These are phyloP conservation scores for Penicillium chermesinum DNA, from an alignment of 495 filamentous ascomycete species.

Conservation along the genomic window DNA sequence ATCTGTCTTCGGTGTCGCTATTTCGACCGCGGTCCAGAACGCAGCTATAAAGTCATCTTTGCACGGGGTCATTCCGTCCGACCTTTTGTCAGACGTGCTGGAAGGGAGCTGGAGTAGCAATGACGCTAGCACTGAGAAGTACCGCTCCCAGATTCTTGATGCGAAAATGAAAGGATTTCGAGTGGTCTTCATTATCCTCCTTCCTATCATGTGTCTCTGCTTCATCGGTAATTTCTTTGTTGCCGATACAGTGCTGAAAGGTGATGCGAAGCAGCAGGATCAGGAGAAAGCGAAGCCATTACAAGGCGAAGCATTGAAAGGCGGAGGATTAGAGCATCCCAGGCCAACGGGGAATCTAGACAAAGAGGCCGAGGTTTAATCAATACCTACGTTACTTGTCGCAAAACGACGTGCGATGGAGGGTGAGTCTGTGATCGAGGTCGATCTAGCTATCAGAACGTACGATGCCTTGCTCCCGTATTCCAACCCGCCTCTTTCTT, in stretches of 20 bases:
- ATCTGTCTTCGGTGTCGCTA: constrained; percentile 49
- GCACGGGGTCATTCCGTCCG: constrained; percentile 6
- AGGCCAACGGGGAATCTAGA: no score
- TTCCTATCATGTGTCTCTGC: constrained; percentile 46
- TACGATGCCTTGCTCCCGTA: no score
- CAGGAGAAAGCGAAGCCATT: no score
- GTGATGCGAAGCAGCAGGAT: background rate
- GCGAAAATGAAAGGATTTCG: constrained; percentile 46
- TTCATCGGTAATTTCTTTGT: constrained; percentile 46
- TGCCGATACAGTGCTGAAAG: constrained; percentile 25
- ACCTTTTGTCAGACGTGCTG: background rate
- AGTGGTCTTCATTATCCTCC: constrained; percentile 45
- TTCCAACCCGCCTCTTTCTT: no score
- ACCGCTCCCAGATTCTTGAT: constrained; percentile 31
- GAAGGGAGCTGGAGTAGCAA: background rate
- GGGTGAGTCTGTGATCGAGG: no score
- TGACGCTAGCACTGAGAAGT: no score
- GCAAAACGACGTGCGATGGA: no score
- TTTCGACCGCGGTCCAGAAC: constrained; percentile 48
- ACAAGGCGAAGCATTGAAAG: no score
- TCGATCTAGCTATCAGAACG: no score
- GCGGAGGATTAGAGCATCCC: no score
- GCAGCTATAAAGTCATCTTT: constrained; percentile 39
- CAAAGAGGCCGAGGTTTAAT: no score
- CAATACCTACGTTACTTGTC: no score